Evolutionary conservation across 176 grass and related monocot species (phyloP).

Genomic region (Coix lacrymajobi): DNA sequence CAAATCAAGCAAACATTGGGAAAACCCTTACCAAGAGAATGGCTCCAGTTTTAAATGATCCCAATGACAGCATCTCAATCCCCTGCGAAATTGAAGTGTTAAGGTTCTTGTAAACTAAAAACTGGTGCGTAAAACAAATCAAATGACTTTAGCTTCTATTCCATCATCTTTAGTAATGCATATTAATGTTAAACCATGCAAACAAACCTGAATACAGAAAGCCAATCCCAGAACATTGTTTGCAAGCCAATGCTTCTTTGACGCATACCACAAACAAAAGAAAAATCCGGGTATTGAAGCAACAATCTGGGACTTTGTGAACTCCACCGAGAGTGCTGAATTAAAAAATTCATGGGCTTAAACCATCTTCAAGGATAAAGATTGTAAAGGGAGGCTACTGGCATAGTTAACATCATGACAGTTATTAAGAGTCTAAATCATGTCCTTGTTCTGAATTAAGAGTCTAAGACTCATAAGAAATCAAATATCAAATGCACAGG

Average conservation of each 20-base stretch:
- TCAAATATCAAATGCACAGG: background rate
- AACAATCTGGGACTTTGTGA: conserved; percentile 80
- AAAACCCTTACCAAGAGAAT: conserved; percentile 81
- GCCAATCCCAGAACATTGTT: background rate
- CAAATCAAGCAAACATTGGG: background rate
- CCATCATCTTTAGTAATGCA: background rate
- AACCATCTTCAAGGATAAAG: background rate
- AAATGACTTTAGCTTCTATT: background rate
- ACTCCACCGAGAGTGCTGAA: conserved; percentile 66
- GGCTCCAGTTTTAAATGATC: conserved; percentile 94
- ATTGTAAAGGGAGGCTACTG: background rate
- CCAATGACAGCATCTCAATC: conserved; percentile 95
- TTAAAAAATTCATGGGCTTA: background rate
- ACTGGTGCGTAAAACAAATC: background rate
- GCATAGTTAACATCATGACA: no score
- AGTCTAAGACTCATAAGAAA: background rate
- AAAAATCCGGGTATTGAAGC: conserved; percentile 78
- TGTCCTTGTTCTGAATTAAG: background rate
- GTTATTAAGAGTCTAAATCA: no score
- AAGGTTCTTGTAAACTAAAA: background rate
- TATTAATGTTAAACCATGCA: background rate
- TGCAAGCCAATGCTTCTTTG: conserved; percentile 15
- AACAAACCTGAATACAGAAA: conserved; percentile 85
- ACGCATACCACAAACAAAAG: conserved; percentile 80
- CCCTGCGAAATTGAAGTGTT: conserved; percentile 43